Base-by-base conservation (phyloP, 192 early-diverging fungal species). In the Paraglomus brasilianum region DNA sequence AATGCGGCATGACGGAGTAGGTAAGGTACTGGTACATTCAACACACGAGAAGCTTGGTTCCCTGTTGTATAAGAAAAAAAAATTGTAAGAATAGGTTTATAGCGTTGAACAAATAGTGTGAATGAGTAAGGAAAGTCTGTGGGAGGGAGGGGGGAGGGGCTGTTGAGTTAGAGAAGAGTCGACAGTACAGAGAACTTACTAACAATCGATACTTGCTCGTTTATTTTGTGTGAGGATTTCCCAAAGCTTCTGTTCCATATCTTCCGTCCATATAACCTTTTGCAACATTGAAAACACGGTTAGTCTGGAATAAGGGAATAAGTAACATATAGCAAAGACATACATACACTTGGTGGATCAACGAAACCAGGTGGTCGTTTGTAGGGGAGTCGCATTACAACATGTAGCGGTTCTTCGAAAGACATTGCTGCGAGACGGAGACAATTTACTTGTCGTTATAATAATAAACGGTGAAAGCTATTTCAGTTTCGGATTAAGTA, bases 251-350 rank as follows among this genome's bases (percentile, higher is more conserved):
- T 81, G 79, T 46, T 86, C 85, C 85, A 84, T 84, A 48, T 76
- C 77, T 50, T 86, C 83, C 30, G 85, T 84, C 85, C 85, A 86
- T 46, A 83, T 64, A 39, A 84, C 71, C 85, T 84, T 71, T 55
- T 11, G 39, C 44, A 5, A 22, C 6, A 41, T 42, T 58, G 13
- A 68, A 30, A 21, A 14, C 5, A 19, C 49, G 15, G 49, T 50
- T 19, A 50, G 49, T 50, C 15, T 50, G 49, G 49, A 19, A 50
- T 50, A 19, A 15, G 3, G 49, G 15, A 17, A 50, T 17, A 17
- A 50, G 3, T 1, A 50, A 19, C 49, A 50, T 50, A 3, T 15
- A 15, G 49, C 15, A 50, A 17, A 19, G 19, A 19, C 1, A 50
- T 50, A 70, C 62, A 45, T 80, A 86, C 84, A 5, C 79, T 70